Evolutionary conservation across 202 grass and related monocot species (phyloP), one percentile per base, ranked within the genome.

Genomic region (Digitaria exilis): DNA sequence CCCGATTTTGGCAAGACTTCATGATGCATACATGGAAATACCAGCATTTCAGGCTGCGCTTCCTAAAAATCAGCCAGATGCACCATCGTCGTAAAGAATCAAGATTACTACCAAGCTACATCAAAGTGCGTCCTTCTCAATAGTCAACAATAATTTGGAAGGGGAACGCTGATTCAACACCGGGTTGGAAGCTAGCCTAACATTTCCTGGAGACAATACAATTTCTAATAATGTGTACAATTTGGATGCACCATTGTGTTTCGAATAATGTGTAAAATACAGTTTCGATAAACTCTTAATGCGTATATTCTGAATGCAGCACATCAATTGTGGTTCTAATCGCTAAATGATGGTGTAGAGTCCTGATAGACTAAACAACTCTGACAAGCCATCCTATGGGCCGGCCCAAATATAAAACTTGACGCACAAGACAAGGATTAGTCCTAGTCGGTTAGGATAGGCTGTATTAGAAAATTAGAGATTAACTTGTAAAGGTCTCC

Each of bases 31-130:
- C 41, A 88, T 84, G 82, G 60, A 93, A 60, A 77, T 55, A 15
- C 91, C 87, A 2, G 87, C 84, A 75, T 97, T 97, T 75, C 66
- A 91, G 73, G 87, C 79, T 19, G 91, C 91, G 9, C 79, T 89
- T 26, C 89, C 94, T 39, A 72, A 86, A 43, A 91, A 74, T 43
- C 94, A 97, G 73, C 89, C 79, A 69, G 94, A 97, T 66, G 82
- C 91, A 39, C 84, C 84, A 7, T 59, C 73, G 37, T 82, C 73
- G 1, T 68, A 58, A 82, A 3, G 25, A 57, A 55, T 66, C 50
- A 25, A 26, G 12, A 77, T 37, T 6, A 31, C 4, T 6, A 31
- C 2, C 28, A 0, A 45, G 65, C 15, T 80, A 42, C 13, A 46
- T 8, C 9, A 17, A 63, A 44, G 34, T 54, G 17, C 4, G 29